Evolutionary conservation across 139 green algal genomes (phyloP), one percentile per base, ranked within the genome.

Genomic region (Chlamydomonas applanata): DNA sequence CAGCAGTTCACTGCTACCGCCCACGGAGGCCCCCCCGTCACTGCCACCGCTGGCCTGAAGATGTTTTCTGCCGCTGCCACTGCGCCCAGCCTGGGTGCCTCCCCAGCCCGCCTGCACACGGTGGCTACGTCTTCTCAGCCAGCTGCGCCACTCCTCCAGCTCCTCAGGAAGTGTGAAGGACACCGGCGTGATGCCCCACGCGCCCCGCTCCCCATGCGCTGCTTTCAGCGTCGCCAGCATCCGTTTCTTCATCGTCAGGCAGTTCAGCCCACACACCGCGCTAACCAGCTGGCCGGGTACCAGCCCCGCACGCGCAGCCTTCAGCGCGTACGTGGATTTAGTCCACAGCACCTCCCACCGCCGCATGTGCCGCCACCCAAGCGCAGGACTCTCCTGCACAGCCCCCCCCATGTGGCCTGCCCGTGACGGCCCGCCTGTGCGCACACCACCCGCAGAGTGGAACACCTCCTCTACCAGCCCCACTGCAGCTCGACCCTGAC

Each of bases 311-410:
- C 78, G 67, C 33, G 77, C 85, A 20, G 82, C 82, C 4, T 72
- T 72, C n/a, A 88, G 76, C 40, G 78, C 83, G 66, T 87, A 88
- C 1, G 77, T 82, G 20, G 75, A 83, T 53, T 87, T 87, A 36
- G 74, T 89, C 86, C 86, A 91, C 35, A 91, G 76, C 22, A 91
- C n/a, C 34, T 91, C 80, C 86, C 86, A 91, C 5, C 24, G 19
- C 14, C 79, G 70, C 54, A 35, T 19, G 14, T 35, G 63, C 17
- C 24, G 36, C 11, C 74, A 69, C 7, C 33, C 49, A 3, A 76
- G 46, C n/a, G 36, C 68, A 44, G 40, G 40, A 40, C 59, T 34
- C n/a, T 40, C 25, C n/a, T 66, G 3, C 35, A 40, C n/a, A 36
- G 11, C 3, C 17, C 59, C 24, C 3, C 17, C 24, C 59, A 34